These are phyloP conservation scores for Coemansia sp. DNA, from an alignment of 192 early-diverging fungal genomes.

Conservation along the genomic window DNA sequence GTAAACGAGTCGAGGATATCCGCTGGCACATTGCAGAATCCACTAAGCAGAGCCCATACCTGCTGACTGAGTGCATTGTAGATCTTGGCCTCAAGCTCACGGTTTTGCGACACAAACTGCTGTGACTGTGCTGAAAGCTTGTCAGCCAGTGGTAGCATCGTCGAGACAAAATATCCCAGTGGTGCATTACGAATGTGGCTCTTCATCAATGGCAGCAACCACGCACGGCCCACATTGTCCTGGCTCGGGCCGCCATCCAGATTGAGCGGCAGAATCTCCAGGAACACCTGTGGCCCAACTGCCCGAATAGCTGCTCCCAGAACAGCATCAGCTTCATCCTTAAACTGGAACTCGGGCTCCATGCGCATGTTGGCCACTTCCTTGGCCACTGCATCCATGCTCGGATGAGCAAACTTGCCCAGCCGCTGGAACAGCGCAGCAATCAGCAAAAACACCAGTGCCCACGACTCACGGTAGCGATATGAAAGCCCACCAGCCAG, in stretches of 20 bases:
- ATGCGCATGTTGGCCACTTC: conserved; percentile 76
- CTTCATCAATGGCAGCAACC: conserved; percentile 83
- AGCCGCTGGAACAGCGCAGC: conserved; percentile 78
- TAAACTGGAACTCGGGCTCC: conserved; percentile 78
- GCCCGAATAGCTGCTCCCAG: conserved; percentile 75
- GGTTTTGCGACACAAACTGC: conserved; percentile 55
- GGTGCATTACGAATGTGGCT: conserved; percentile 68
- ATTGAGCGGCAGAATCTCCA: conserved; percentile 77
- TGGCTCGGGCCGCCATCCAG: conserved; percentile 58
- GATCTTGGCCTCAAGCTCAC: conserved; percentile 78
- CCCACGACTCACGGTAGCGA: conserved; percentile 79
- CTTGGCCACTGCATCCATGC: conserved; percentile 59
- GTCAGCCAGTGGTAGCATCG: conserved; percentile 77
- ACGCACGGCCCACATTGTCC: conserved; percentile 71
- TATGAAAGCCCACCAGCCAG: conserved; percentile 66
- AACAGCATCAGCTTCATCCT: conserved; percentile 79
- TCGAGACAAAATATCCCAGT: conserved; percentile 66
- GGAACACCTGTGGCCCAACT: conserved; percentile 76
- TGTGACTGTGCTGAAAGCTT: conserved; percentile 64
- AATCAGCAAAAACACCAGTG: conserved; percentile 70
- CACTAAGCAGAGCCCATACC: conserved; percentile 83
- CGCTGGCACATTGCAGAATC: conserved; percentile 78
- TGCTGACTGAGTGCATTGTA: conserved; percentile 86
- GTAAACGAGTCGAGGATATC: conserved; percentile 68
- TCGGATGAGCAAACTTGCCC: conserved; percentile 56